Base-by-base conservation (phyloP, 2,329 filamentous ascomycete genomes). In the Stagonosporopsis rhizophila region DNA sequence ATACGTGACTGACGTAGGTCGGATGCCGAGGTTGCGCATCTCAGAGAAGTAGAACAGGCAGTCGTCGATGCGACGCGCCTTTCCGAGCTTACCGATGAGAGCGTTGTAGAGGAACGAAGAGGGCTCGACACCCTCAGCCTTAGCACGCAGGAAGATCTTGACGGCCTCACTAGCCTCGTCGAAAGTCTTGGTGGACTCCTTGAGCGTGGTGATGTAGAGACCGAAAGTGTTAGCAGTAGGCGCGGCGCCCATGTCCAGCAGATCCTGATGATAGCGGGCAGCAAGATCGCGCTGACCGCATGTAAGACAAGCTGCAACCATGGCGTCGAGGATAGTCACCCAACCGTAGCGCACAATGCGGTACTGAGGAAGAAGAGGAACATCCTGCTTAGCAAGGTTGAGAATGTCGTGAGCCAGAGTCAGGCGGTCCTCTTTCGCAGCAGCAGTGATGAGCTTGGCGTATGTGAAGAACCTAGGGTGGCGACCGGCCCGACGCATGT, bases 31-130 rank as follows among this genome's bases (percentile, higher is more conserved):
- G 54, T 87, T 87, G 68, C 95, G 91, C 95, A 99, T 99, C 81
- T 98, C 95, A 23, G 90, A 90, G 77, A 99, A 99, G 83, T 97
- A 98, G 76, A 95, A 96, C 22, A 99, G 86, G 73, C 94, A 98
- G 80, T 99, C 95, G 67, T 99, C 95, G 62, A 99, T 98, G 59
- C 95, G 92, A 50, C 95, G 90, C 52, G 95, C 95, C 83, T 98
- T 98, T 72, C 95, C 95, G 37, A 99, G 88, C 82, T 99, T 99
- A 71, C 95, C 95, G 65, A 99, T 99, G 27, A 99, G 83, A 46
- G 95, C 95, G 69, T 99, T 99, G 85, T 98, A 99, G 62, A 99
- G 79, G 83, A 99, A 99, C 0, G 94, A 96, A 44, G 91, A 96
- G 19, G 95, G 93, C 78, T 96, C 91, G 14, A 99, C 95, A 56